phyloP scores from a whole-genome alignment of 805 yeast genomes.

The Debaryomyces maramus region DNA sequence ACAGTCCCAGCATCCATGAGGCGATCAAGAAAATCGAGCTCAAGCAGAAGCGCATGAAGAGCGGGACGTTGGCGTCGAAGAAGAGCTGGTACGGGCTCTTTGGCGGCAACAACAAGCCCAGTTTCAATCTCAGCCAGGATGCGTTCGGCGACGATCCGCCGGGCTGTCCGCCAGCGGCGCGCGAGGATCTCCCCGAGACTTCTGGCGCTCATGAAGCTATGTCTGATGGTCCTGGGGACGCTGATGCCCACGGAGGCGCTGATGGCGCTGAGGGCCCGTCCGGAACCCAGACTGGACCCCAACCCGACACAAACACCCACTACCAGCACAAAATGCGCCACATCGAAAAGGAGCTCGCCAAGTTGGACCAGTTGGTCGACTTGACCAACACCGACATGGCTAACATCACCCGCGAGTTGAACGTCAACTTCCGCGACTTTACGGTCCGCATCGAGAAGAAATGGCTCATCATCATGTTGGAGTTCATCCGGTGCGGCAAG shows the following conservation, averaged over 20 bases:
- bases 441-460: constrained; percentile 39
- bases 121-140: not conserved
- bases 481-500: constrained; percentile 35
- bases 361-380: constrained; percentile 49
- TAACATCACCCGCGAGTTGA: constrained; percentile 44
- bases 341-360: constrained; percentile 42
- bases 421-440: constrained; percentile 38
- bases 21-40: constrained; percentile 35
- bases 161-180: constrained; percentile 3
- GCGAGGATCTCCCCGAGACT: not conserved
- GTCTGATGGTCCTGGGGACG: not conserved
- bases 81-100: constrained; percentile 46
- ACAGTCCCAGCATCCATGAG: constrained; percentile 39
- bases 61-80: constrained; percentile 19
- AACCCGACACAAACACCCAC: constrained; percentile 13
- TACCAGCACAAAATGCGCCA: constrained; percentile 31
- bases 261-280: not conserved
- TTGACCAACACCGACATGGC: constrained; percentile 44
- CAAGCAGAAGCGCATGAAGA: constrained; percentile 19
- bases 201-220: not conserved
- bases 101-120: constrained; percentile 33
- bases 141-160: constrained; percentile 6
- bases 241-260: not conserved
- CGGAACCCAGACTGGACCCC: not conserved
- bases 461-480: constrained; percentile 40